These are phyloP conservation scores for Racocetra persica DNA, from an alignment of 371 early-diverging fungal species.

Conservation along the genomic window DNA sequence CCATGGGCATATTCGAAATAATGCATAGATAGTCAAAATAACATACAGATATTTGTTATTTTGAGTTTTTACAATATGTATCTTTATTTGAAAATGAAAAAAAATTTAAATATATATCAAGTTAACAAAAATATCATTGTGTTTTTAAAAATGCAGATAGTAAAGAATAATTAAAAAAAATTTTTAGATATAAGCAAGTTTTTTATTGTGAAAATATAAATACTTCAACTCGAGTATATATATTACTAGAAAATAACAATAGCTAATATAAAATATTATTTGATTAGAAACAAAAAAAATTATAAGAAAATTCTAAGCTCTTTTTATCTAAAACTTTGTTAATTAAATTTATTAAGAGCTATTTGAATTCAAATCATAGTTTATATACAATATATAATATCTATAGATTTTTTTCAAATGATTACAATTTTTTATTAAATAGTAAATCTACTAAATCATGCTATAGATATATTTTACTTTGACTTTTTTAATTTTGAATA, in stretches of 20 bases:
- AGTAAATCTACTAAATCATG: no score
- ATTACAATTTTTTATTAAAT: no score
- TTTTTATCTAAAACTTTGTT: slow-evolving; percentile 14
- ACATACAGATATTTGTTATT: no score
- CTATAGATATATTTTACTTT: no score
- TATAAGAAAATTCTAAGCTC: background rate
- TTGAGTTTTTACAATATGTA: no score
- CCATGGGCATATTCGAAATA: no score
- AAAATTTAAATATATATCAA: background rate
- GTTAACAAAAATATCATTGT: background rate
- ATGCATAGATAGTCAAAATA: no score
- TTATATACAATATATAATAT: background rate
- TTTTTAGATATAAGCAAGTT: background rate
- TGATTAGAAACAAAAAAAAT: slow-evolving; percentile 3
- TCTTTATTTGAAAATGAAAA: background rate
- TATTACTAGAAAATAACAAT: background rate
- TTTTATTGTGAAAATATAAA: background rate
- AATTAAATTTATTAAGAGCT: background rate
- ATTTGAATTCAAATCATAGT: background rate
- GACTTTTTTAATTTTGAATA: no score
- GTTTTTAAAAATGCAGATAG: background rate
- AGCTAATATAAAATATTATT: slow-evolving; percentile 1
- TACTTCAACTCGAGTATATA: background rate
- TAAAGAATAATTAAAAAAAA: background rate
- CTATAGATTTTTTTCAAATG: background rate